These are phyloP conservation scores for Rauvolfia tetraphylla DNA, from an alignment of 257 asterid species.

Conservation along the genomic window DNA sequence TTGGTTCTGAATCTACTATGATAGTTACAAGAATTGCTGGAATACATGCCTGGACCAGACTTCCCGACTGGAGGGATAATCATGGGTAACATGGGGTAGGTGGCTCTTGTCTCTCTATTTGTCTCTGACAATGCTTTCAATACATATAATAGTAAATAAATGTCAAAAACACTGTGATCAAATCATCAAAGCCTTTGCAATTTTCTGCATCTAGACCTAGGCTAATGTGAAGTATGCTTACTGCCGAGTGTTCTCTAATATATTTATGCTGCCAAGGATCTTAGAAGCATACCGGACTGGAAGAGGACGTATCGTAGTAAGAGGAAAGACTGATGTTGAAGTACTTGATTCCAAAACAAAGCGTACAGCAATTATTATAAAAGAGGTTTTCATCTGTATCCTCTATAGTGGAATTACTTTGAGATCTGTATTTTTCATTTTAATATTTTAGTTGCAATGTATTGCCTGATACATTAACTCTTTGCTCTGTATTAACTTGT, in stretches of 20 bases:
- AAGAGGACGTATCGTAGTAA: slow-evolving; percentile 78
- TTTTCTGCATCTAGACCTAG: neutral
- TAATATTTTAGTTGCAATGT: neutral
- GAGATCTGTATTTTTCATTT: neutral
- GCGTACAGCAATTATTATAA: slow-evolving; percentile 81
- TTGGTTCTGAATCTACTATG: slow-evolving; percentile 10
- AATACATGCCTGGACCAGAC: slow-evolving; percentile 99
- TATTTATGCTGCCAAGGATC: slow-evolving; percentile 47
- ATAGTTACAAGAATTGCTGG: slow-evolving; percentile 94
- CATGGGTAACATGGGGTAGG: slow-evolving; percentile 94
- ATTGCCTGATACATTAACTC: too few relatives aligned
- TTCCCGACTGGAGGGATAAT: slow-evolving; percentile 97
- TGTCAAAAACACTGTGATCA: neutral
- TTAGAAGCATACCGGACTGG: slow-evolving; percentile 96
- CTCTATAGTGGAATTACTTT: neutral
- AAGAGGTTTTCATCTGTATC: slow-evolving; percentile 64
- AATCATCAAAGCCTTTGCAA: neutral
- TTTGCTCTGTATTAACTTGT: slow-evolving; percentile 18
- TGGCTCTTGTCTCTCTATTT: slow-evolving; percentile 14
- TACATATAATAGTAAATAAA: neutral
- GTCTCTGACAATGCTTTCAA: neutral
- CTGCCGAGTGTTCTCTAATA: slow-evolving; percentile 2
- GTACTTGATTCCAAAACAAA: slow-evolving; percentile 74
- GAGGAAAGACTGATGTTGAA: slow-evolving; percentile 98
- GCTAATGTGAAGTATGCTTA: neutral